Conservation (phyloP, 176 grass and related monocot genomes). For the Lolium rigidum region DNA sequence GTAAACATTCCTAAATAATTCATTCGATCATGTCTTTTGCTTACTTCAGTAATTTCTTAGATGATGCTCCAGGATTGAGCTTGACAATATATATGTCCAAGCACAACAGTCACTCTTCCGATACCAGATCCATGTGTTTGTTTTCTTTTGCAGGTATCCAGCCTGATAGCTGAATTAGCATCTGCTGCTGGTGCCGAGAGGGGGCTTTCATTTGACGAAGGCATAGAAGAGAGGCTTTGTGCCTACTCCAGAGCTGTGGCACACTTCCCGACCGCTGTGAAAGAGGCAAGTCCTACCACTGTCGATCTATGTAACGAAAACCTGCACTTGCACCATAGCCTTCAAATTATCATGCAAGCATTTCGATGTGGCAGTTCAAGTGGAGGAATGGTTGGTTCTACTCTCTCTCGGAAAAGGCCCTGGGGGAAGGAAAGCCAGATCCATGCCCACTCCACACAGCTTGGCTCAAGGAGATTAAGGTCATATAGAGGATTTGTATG, state of each 20-base stretch:
- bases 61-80: neutral
- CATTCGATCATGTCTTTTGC: neutral
- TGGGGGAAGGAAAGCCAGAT: conserved; percentile 68
- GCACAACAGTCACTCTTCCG: neutral
- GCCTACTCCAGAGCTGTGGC: conserved; percentile 87
- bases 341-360: neutral
- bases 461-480: conserved; percentile 98
- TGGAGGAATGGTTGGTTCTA: conserved; percentile 99
- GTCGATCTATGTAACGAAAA: neutral
- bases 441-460: conserved; percentile 90
- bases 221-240: conserved; percentile 78
- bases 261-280: conserved; percentile 92
- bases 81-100: neutral
- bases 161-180: conserved; percentile 73
- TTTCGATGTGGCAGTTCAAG: conserved; percentile 70
- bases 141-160: conserved; percentile 63
- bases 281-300: conserved; percentile 66
- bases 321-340: neutral
- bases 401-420: conserved; percentile 74
- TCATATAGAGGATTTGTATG: conserved; percentile 57
- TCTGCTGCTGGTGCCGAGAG: conserved; percentile 67
- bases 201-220: conserved; percentile 68
- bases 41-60: neutral
- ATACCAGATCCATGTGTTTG: neutral
- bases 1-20: neutral